phyloP scores from a whole-genome alignment of 2,329 filamentous ascomycete genomes.

The Diplodia sapinea region DNA sequence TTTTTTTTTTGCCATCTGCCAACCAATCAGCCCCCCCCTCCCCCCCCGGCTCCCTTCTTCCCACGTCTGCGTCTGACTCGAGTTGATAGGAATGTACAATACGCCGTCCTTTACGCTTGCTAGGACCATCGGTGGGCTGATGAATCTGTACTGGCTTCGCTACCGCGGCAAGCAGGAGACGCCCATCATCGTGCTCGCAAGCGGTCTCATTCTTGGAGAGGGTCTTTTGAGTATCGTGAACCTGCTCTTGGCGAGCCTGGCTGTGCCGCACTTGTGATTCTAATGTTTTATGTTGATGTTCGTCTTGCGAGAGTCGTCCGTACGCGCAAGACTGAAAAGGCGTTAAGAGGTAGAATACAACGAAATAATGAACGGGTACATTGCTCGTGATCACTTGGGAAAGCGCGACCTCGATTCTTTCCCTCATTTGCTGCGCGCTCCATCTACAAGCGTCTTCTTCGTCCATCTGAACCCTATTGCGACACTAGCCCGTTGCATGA shows the following conservation, averaged over 20 bases:
- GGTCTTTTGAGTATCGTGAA: slow-evolving; percentile 93
- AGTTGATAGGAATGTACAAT: slow-evolving; percentile 83
- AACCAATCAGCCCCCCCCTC: too few species aligned
- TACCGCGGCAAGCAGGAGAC: slow-evolving; percentile 66
- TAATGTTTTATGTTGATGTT: not conserved
- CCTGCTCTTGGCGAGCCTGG: slow-evolving; percentile 75
- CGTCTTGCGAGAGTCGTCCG: too few species aligned
- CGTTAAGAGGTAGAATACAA: not conserved
- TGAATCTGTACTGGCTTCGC: slow-evolving; percentile 78
- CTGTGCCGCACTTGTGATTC: slow-evolving; percentile 72
- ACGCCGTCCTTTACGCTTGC: slow-evolving; percentile 94
- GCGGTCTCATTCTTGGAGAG: slow-evolving; percentile 89
- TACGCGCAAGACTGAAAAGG: too few species aligned
- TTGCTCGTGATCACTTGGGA: not conserved
- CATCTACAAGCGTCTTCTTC: not conserved
- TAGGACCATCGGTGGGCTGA: slow-evolving; percentile 76
- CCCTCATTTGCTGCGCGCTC: not conserved
- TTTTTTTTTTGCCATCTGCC: too few species aligned
- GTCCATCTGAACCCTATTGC: not conserved
- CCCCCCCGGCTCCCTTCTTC: too few species aligned
- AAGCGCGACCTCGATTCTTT: not conserved
- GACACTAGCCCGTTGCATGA: not conserved
- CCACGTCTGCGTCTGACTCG: not conserved
- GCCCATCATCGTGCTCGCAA: slow-evolving; percentile 85
- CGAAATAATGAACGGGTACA: not conserved